Base-by-base conservation (phyloP, 2,329 filamentous ascomycete genomes). In the Calonectria hawksworthii region DNA sequence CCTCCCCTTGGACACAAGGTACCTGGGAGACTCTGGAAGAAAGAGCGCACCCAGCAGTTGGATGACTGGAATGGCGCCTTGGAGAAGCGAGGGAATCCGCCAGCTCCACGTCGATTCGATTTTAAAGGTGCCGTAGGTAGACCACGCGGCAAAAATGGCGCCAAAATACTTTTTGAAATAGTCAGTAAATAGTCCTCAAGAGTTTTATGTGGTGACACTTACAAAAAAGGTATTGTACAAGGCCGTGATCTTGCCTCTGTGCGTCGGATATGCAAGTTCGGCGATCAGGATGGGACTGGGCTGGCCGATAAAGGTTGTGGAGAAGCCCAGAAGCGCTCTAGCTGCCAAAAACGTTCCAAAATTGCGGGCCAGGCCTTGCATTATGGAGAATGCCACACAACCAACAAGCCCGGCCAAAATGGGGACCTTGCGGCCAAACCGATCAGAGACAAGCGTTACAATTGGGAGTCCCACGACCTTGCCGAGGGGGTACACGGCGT, bases 81-180 rank as follows among this genome's bases (percentile, higher is more conserved):
- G 89, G 1, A 90, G 79, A 0, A 88, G 80, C 13, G 86, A 88
- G 7, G 87, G 87, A 13, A 87, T 83, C 73, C 85, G 83, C 82
- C 81, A 84, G 41, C 81, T 74, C 77, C 79, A 83, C 78, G 84
- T 80, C 68, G 14, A 79, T 4, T 16, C 52, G 67, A 83, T 82
- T n/a, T 81, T 78, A 28, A 86, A 86, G 59, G 89, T 91, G 0
- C 74, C 78, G 69, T 90, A 87, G 0, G 88, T 86, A 28, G 90
- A 87, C 36, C 84, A 86, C 1, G 89, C 88, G 0, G 89, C 87
- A 2, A 85, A 77, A 61, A 91, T 90, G 9, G 36, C 61, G n/a
- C 61, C 61, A 11, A 75, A 63, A 7, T 69, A 75, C 73, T 76
- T 47, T 64, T 26, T 4, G 16, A 26, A 28, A 61, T 13, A 23